phyloP scores from a whole-genome alignment of 352 stramenopile species.

The Phytophthora tubulina region DNA sequence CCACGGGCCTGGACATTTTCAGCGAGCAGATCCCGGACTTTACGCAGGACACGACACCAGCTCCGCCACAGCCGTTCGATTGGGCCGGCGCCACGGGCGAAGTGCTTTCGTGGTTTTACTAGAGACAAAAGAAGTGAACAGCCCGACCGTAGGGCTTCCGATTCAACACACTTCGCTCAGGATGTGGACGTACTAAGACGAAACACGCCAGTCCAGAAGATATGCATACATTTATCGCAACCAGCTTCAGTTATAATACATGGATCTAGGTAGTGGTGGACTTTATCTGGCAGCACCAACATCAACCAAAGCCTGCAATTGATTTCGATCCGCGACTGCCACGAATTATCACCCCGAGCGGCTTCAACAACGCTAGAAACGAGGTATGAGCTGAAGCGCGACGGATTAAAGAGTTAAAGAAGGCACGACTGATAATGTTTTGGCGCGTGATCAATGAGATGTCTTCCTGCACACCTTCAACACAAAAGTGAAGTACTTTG shows the following conservation, averaged over 20 bases:
- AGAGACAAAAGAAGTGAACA: constrained; percentile 25
- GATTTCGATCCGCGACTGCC: too few species aligned
- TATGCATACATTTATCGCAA: constrained; percentile 24
- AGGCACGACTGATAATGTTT: too few species aligned
- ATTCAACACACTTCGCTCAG: constrained; percentile 14
- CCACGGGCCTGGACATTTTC: constrained; percentile 38
- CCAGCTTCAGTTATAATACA: constrained; percentile 30
- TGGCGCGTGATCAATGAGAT: too few species aligned
- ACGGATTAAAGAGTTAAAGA: too few species aligned
- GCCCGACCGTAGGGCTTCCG: constrained; percentile 1
- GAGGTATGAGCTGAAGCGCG: too few species aligned
- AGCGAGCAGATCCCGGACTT: constrained; percentile 45
- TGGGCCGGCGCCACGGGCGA: constrained; percentile 38
- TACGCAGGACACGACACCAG: constrained; percentile 32
- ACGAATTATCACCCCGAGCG: too few species aligned
- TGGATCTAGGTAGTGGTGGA: constrained; percentile 33
- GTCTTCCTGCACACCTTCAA: too few species aligned
- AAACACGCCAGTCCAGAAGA: constrained; percentile 21
- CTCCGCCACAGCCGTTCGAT: constrained; percentile 22
- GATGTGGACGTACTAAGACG: constrained; percentile 21
- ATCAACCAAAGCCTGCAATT: neutral
- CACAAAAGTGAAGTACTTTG: too few species aligned
- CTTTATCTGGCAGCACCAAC: neutral
- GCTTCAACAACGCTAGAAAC: too few species aligned
- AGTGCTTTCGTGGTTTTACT: constrained; percentile 50